phyloP scores from a whole-genome alignment of 1,139 yeast species.

The Pichia kudriavzevii region DNA sequence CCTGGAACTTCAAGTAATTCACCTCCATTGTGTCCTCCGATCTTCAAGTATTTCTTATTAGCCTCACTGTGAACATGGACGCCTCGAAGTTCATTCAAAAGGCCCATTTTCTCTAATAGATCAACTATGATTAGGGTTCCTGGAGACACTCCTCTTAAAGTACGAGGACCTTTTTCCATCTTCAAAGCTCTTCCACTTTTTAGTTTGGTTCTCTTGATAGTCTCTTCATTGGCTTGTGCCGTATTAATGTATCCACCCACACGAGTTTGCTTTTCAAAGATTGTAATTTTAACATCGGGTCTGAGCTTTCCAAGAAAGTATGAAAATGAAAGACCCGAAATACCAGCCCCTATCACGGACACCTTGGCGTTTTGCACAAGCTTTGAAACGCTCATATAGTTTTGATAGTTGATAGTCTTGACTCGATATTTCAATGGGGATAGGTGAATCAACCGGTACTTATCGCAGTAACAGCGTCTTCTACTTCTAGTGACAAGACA shows the following conservation, averaged over 20 bases:
- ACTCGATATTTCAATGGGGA: no score
- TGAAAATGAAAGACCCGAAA: slow-evolving; percentile 76
- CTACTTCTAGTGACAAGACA: no score
- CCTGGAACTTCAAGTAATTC: slow-evolving; percentile 48
- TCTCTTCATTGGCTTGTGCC: slow-evolving; percentile 17
- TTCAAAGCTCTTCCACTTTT: slow-evolving; percentile 3
- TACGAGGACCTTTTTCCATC: slow-evolving; percentile 70
- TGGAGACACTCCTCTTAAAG: slow-evolving; percentile 60
- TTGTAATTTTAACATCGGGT: slow-evolving; percentile 59
- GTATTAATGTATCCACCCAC: slow-evolving; percentile 82
- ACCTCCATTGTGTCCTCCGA: slow-evolving; percentile 21
- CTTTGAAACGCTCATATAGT: no score
- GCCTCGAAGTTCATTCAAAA: slow-evolving; percentile 39
- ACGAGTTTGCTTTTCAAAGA: slow-evolving; percentile 48
- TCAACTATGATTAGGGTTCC: slow-evolving; percentile 60
- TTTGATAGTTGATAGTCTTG: no score
- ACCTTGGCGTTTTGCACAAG: slow-evolving; percentile 7
- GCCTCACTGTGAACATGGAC: slow-evolving; percentile 45
- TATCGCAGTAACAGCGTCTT: no score
- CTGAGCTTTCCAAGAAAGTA: slow-evolving; percentile 63
- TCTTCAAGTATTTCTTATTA: slow-evolving; percentile 49
- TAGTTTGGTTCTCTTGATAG: slow-evolving; percentile 18
- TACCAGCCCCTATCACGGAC: slow-evolving; percentile 72
- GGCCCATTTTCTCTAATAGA: slow-evolving; percentile 40
- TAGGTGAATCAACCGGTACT: no score